Percentiles rank a stretch among this genome's conserved stretches.
Evolutionary conservation across 2,329 filamentous ascomycete genomes (phyloP).

Genomic region (Penicillium sp.): DNA sequence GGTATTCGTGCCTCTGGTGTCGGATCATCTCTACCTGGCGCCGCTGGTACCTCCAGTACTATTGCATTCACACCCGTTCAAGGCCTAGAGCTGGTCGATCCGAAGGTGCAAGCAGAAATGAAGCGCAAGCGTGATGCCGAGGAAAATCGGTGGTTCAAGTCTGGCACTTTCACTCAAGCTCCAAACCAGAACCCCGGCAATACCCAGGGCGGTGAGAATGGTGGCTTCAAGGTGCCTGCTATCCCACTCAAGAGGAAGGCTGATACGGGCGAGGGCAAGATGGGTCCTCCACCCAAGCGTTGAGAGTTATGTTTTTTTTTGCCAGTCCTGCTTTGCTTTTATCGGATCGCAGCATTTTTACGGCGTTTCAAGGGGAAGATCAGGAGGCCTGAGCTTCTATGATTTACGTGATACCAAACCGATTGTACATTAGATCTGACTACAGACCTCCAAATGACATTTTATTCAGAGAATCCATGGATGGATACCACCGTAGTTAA

Average conservation of each 20-base stretch:
- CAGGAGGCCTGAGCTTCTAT: slow-evolving; percentile 10
- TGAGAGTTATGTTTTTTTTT: slow-evolving; percentile 10
- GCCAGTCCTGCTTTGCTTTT: slow-evolving; percentile 3
- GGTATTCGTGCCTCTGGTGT: slow-evolving; percentile 81
- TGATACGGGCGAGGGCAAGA: slow-evolving; percentile 62
- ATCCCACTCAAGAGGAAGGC: slow-evolving; percentile 72
- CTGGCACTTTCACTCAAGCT: slow-evolving; percentile 93
- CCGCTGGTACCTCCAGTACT: slow-evolving; percentile 74
- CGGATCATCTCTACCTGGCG: slow-evolving; percentile 64
- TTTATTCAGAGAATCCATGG: neutral
- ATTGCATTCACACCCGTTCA: slow-evolving; percentile 94
- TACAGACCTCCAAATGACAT: neutral
- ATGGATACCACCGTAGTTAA: no score
- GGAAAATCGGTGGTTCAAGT: slow-evolving; percentile 94
- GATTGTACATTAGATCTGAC: slow-evolving; percentile 11
- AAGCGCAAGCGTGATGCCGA: slow-evolving; percentile 89
- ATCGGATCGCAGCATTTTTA: slow-evolving; percentile 17
- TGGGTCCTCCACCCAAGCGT: slow-evolving; percentile 43
- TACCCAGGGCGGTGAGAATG: slow-evolving; percentile 46
- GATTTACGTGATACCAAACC: slow-evolving; percentile 20
- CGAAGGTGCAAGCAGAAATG: slow-evolving; percentile 83
- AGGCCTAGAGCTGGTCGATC: slow-evolving; percentile 90
- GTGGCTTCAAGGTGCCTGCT: slow-evolving; percentile 78
- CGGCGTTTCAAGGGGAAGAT: slow-evolving; percentile 18
- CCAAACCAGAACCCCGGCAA: slow-evolving; percentile 40